Evolutionary conservation across 306 rosid genomes (phyloP).

Genomic region (peach (Prunus persica)): DNA sequence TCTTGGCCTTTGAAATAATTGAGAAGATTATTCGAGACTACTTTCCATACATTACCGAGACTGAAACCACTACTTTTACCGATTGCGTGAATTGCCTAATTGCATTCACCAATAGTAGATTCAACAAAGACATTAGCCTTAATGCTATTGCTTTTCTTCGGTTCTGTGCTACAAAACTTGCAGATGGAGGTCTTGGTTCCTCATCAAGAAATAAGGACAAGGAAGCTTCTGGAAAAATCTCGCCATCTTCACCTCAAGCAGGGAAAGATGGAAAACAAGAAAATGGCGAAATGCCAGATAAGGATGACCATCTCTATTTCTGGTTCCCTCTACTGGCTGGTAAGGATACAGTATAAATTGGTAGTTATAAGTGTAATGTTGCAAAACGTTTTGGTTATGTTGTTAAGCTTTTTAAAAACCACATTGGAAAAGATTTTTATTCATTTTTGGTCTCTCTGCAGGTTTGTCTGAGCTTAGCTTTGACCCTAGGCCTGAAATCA

Average conservation of each 20-base stretch:
- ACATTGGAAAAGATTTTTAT: not conserved
- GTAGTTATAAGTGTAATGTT: constrained; percentile 3
- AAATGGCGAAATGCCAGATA: constrained; percentile 59
- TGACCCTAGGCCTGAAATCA: constrained; percentile 96
- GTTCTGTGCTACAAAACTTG: constrained; percentile 95
- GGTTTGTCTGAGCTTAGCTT: constrained; percentile 99
- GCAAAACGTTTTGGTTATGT: not conserved
- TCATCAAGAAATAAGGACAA: constrained; percentile 71
- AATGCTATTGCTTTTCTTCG: constrained; percentile 94
- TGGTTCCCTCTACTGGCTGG: constrained; percentile 99
- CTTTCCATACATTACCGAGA: constrained; percentile 96
- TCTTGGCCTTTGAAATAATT: constrained; percentile 91
- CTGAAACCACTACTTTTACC: constrained; percentile 97
- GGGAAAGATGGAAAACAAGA: constrained; percentile 64
- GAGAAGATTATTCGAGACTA: constrained; percentile 98
- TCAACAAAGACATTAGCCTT: constrained; percentile 90
- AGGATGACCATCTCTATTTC: constrained; percentile 84
- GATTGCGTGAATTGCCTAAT: constrained; percentile 97
- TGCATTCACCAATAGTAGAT: constrained; percentile 95
- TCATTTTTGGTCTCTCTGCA: constrained; percentile 35
- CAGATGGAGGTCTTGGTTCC: constrained; percentile 83
- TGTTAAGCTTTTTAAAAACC: not conserved
- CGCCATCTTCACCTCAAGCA: constrained; percentile 50
- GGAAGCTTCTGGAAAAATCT: constrained; percentile 54
- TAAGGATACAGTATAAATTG: constrained; percentile 36